Percentiles rank a stretch among this genome's conserved stretches.
These are phyloP conservation scores for Megacollybia marginata DNA, from an alignment of 768 basidiomycete species.

Conservation along the genomic window DNA sequence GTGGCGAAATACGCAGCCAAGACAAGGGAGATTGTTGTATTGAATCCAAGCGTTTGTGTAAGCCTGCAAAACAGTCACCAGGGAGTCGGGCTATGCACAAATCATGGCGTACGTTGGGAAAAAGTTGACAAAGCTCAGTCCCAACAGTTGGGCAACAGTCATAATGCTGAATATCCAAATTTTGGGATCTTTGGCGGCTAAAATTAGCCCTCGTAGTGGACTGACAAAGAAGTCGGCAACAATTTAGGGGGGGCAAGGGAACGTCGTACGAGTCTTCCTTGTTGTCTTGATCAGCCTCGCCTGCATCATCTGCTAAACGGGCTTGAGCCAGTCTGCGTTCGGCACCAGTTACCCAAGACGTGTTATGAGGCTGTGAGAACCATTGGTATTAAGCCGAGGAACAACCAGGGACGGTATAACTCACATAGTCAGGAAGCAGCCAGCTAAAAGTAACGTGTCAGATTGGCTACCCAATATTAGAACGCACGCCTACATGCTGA, in stretches of 20 bases:
- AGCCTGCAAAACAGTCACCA: constrained; percentile 25
- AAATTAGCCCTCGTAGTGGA: constrained; percentile 39
- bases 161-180: constrained; percentile 48
- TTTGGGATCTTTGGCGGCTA: constrained; percentile 51
- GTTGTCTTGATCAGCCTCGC: constrained; percentile 60
- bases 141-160: constrained; percentile 24
- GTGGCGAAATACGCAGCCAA: constrained; percentile 43
- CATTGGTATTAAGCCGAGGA: background rate
- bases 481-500: constrained; percentile 32
- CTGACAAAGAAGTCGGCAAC: constrained; percentile 18
- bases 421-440: constrained; percentile 51
- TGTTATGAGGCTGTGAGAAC: constrained; percentile 46
- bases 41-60: constrained; percentile 53
- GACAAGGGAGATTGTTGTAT: constrained; percentile 50
- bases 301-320: constrained; percentile 60
- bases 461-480: background rate
- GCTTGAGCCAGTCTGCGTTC: constrained; percentile 56
- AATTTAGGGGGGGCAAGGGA: background rate
- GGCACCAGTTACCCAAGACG: constrained; percentile 43
- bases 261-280: constrained; percentile 48
- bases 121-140: constrained; percentile 42
- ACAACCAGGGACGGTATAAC: constrained; percentile 9
- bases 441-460: constrained; percentile 31
- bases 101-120: constrained; percentile 37
- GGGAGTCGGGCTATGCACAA: background rate